Evolutionary conservation across 768 basidiomycete species (phyloP).

Genomic region (Tulasnella sp.): DNA sequence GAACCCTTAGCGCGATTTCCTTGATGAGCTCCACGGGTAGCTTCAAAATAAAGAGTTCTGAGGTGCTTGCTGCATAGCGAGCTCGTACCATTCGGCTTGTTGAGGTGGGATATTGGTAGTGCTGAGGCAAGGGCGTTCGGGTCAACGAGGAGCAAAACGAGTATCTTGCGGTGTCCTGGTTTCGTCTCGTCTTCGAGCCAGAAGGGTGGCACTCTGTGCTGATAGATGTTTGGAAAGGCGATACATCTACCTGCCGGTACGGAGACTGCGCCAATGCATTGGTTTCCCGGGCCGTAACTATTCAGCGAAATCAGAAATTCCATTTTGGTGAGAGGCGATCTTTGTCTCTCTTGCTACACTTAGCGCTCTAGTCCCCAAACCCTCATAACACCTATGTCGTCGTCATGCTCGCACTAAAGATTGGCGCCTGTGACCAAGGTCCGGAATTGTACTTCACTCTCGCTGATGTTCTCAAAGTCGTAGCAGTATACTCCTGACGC

Average conservation of each 20-base stretch:
- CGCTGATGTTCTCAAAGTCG: constrained; percentile 24
- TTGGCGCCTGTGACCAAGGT: constrained; percentile 17
- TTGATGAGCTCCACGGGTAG: not conserved
- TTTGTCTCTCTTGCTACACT: not conserved
- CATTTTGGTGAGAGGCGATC: not conserved
- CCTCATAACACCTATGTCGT: constrained; percentile 23
- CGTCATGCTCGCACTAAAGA: constrained; percentile 16
- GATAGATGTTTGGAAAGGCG: constrained; percentile 14
- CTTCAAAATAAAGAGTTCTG: not conserved
- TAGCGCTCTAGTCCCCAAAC: constrained; percentile 35
- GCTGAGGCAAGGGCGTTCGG: not conserved
- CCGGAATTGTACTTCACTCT: constrained; percentile 25
- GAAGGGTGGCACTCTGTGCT: constrained; percentile 10
- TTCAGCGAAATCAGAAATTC: not conserved
- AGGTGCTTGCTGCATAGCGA: not conserved
- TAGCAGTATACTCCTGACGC: constrained; percentile 19
- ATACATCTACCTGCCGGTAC: constrained; percentile 5
- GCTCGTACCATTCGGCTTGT: not conserved
- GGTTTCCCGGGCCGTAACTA: not conserved
- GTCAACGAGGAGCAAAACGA: constrained; percentile 4
- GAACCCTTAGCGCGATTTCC: not conserved
- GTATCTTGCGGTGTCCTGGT: constrained; percentile 13
- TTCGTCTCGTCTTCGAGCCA: constrained; percentile 4
- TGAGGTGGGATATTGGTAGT: constrained; percentile 2
- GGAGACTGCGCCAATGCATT: not conserved